Percentiles rank a stretch among this genome's conserved stretches.
These are phyloP conservation scores for Suhomyces sp. DNA, from an alignment of 805 yeast genomes.

Conservation along the genomic window DNA sequence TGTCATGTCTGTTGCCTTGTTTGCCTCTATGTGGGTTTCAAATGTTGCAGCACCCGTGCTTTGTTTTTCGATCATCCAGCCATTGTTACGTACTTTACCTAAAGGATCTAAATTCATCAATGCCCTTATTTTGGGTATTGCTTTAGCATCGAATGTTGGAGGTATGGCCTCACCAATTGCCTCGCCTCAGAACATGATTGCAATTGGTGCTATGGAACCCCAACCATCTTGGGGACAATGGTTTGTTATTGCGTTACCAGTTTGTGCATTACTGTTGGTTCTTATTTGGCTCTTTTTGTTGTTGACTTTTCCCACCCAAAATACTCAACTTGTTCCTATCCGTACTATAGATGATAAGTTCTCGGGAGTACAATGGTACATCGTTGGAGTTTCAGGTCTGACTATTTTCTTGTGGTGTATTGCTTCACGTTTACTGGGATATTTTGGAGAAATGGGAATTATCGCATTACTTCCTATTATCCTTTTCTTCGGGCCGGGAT, in stretches of 20 bases:
- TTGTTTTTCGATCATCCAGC: conserved; percentile 51
- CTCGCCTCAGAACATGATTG: conserved; percentile 55
- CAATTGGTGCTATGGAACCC: conserved; percentile 52
- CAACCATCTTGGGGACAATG: conserved; percentile 58
- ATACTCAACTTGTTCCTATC: conserved; percentile 53
- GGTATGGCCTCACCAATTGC: conserved; percentile 59
- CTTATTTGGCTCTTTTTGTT: conserved; percentile 52
- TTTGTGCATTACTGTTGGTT: conserved; percentile 40
- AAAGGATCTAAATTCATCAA: conserved; percentile 40
- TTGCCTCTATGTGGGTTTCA: conserved; percentile 58
- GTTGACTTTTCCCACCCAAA: conserved; percentile 49
- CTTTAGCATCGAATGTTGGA: conserved; percentile 51
- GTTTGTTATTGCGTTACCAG: conserved; percentile 53
- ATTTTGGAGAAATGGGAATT: conserved; percentile 96
- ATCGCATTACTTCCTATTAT: conserved; percentile 86
- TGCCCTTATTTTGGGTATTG: conserved; percentile 47
- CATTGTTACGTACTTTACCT: conserved; percentile 45
- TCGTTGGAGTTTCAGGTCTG: conserved; percentile 58
- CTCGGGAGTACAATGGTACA: conserved; percentile 71
- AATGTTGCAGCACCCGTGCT: conserved; percentile 58
- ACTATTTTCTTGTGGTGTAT: conserved; percentile 92
- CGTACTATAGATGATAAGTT: conserved; percentile 65
- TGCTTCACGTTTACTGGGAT: conserved; percentile 66
- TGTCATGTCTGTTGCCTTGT: conserved; percentile 50
- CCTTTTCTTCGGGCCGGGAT: conserved; percentile 90